These are phyloP conservation scores for Uronychia setigera DNA, from an alignment of 73 alveolate species.

Conservation along the genomic window DNA sequence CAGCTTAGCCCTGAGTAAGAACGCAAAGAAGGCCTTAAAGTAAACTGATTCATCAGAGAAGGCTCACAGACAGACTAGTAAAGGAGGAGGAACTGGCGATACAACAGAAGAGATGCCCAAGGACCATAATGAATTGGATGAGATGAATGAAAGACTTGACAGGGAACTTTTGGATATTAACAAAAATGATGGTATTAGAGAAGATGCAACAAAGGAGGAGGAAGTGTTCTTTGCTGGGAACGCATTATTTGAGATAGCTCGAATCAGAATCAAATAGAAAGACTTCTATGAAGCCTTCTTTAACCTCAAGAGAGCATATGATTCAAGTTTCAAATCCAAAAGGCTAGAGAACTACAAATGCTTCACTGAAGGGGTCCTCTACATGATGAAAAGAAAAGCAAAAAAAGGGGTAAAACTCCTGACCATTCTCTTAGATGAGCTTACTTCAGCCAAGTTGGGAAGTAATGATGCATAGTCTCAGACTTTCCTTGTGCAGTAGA, in stretches of 20 bases:
- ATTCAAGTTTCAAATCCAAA: constrained; percentile 54
- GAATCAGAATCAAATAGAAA: constrained; percentile 74
- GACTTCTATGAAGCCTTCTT: constrained; percentile 88
- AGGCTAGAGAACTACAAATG: constrained; percentile 61
- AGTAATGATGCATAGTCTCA: constrained; percentile 22
- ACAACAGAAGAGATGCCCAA: background rate
- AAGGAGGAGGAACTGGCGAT: background rate
- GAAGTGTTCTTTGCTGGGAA: constrained; percentile 59
- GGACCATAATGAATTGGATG: no score
- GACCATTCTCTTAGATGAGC: constrained; percentile 53
- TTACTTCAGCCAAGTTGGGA: background rate
- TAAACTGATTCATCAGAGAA: background rate
- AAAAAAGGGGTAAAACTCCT: constrained; percentile 74
- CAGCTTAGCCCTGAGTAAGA: background rate
- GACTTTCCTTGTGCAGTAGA: constrained; percentile 22
- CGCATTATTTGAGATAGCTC: constrained; percentile 82
- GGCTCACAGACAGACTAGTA: background rate
- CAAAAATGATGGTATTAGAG: constrained; percentile 1
- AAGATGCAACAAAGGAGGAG: constrained; percentile 43
- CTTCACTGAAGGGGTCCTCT: constrained; percentile 79
- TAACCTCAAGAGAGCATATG: constrained; percentile 69
- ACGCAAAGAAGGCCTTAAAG: background rate
- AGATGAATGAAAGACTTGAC: no score
- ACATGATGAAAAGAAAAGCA: constrained; percentile 74
- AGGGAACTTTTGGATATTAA: background rate